These are phyloP conservation scores for Leishmania amazonensis DNA, from an alignment of 208 protist genomes.

Conservation along the genomic window DNA sequence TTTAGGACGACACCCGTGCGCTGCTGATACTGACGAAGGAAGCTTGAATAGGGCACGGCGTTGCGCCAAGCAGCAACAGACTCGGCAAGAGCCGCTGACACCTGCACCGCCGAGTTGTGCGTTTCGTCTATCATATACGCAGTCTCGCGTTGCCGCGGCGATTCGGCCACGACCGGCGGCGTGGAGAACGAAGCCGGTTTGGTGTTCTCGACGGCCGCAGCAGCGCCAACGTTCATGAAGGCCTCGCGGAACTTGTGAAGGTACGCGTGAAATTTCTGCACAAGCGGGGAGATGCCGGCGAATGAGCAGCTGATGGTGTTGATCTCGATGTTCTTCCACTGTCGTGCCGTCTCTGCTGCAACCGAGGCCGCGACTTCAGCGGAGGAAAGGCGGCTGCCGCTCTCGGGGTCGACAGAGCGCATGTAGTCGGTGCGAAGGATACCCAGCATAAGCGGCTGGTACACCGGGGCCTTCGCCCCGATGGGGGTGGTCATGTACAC, in stretches of 20 bases:
- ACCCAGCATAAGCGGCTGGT: constrained; percentile 88
- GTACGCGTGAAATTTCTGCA: constrained; percentile 88
- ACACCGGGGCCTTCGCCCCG: constrained; percentile 35
- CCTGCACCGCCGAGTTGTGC: constrained; percentile 41
- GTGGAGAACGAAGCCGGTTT: background rate
- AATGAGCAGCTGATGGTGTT: constrained; percentile 97
- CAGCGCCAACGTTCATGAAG: constrained; percentile 7
- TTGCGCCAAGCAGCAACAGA: constrained; percentile 47
- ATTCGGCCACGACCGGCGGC: background rate
- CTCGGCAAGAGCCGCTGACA: constrained; percentile 51
- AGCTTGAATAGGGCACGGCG: constrained; percentile 22
- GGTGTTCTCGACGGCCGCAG: background rate
- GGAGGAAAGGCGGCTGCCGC: background rate
- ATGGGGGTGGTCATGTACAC: constrained; percentile 61
- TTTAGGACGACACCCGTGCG: constrained; percentile 13
- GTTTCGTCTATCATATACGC: constrained; percentile 25
- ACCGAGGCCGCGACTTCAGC: background rate
- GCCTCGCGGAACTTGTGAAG: constrained; percentile 40
- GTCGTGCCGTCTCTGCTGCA: constrained; percentile 26
- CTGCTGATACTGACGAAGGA: constrained; percentile 27
- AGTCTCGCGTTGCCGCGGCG: background rate
- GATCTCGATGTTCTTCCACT: constrained; percentile 96
- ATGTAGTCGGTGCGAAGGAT: constrained; percentile 96
- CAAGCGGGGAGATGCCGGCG: constrained; percentile 77
- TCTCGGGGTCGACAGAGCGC: constrained; percentile 37